A percentile compares a stretch with the other conserved stretches of the same genome.
These are phyloP conservation scores for Penicillium parvum DNA, from an alignment of 495 filamentous ascomycete genomes.

Conservation along the genomic window DNA sequence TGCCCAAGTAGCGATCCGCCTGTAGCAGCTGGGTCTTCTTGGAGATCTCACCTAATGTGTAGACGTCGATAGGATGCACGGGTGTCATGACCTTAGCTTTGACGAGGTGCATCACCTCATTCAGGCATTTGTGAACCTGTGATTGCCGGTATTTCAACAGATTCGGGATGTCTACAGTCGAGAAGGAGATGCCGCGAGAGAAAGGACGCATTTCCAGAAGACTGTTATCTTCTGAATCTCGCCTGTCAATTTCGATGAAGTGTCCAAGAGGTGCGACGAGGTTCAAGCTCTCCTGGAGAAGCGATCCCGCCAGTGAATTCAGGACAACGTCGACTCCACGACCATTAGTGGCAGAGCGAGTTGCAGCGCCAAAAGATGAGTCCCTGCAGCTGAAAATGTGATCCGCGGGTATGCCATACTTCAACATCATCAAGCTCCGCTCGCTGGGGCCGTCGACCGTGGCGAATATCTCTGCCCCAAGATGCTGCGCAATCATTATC, in stretches of 20 bases:
- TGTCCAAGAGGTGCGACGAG: constrained; percentile 44
- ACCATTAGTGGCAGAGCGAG: constrained; percentile 38
- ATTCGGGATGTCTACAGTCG: constrained; percentile 13
- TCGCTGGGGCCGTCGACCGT: constrained; percentile 53
- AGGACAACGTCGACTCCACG: constrained; percentile 54
- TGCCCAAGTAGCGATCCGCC: neutral
- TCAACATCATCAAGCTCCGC: constrained; percentile 43
- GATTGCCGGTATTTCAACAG: neutral
- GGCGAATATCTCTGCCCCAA: constrained; percentile 56
- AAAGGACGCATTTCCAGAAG: constrained; percentile 21
- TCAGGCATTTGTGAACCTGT: constrained; percentile 1
- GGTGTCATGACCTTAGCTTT: neutral
- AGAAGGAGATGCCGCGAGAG: constrained; percentile 19
- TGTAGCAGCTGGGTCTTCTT: neutral
- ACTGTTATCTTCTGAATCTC: constrained; percentile 23
- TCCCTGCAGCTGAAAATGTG: constrained; percentile 54
- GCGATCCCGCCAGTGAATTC: constrained; percentile 43
- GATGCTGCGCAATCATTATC: constrained; percentile 50
- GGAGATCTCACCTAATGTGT: neutral
- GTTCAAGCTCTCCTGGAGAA: constrained; percentile 36
- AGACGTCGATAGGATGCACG: neutral
- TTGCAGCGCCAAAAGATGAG: constrained; percentile 31
- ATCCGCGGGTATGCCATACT: constrained; percentile 47
- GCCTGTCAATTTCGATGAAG: constrained; percentile 51
- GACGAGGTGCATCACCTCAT: neutral